Evolutionary conservation across 768 basidiomycete species (phyloP).

Genomic region (Rickenella mellea): DNA sequence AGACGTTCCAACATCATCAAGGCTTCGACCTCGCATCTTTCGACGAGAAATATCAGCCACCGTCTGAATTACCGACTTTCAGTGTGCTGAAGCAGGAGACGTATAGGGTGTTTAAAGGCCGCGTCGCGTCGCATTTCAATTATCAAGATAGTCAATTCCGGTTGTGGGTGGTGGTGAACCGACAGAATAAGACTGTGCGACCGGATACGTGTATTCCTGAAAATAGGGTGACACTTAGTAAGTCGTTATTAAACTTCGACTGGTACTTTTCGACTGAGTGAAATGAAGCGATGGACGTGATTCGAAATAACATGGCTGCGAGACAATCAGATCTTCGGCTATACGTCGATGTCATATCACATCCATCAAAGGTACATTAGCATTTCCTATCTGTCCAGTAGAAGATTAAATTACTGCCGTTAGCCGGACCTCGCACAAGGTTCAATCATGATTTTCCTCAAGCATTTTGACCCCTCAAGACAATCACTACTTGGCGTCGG

Average conservation of each 20-base stretch:
- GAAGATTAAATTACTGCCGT: conserved; percentile 2
- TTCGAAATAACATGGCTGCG: conserved; percentile 97
- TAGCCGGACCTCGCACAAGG: conserved; percentile 70
- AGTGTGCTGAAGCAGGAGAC: conserved; percentile 92
- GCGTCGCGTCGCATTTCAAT: conserved; percentile 84
- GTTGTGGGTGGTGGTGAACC: conserved; percentile 95
- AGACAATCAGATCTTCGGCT: conserved; percentile 89
- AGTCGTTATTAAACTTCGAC: conserved; percentile 19
- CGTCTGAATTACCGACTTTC: conserved; percentile 89
- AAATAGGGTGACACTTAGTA: conserved; percentile 85
- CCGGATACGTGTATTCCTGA: conserved; percentile 96
- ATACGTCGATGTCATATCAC: conserved; percentile 85
- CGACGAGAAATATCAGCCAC: conserved; percentile 95
- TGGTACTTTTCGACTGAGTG: conserved; percentile 7
- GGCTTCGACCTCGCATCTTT: conserved; percentile 97
- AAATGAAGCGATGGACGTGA: conserved; percentile 77
- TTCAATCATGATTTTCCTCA: conserved; percentile 96
- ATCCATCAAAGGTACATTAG: conserved; percentile 56
- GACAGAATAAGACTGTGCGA: conserved; percentile 98
- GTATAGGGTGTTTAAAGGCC: conserved; percentile 84
- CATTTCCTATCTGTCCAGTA: neutral
- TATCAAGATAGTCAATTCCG: conserved; percentile 81
- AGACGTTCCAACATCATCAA: conserved; percentile 89
- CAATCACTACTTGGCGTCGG: conserved; percentile 82
- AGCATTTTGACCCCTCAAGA: conserved; percentile 93